Evolutionary conservation across 345 rosid genomes (phyloP), one percentile per base, ranked within the genome.

Genomic region (Brassica rapa): DNA sequence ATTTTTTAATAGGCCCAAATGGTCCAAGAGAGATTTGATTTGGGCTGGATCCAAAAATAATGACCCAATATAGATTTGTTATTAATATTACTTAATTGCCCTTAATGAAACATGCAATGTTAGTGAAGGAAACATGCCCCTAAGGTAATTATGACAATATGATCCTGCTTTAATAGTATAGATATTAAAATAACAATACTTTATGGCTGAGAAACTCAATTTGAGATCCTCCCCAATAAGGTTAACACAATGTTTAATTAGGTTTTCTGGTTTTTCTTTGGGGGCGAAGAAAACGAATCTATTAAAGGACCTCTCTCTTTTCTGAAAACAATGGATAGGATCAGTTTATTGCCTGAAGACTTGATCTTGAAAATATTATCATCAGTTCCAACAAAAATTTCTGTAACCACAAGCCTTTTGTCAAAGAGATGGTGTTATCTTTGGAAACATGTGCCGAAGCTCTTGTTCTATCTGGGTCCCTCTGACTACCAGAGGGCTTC

Each of bases 311-410:
- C 53, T 43, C 53, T 1, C 46, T 30, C 14, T 3, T 12, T 43
- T 43, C 53, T 43, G 53, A 43, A 43, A 43, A 2, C 76, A 24
- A 63, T 73, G 77, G 77, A 61, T 63, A 73, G 23, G 62, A 19
- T 63, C 6, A 73, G 51, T 73, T 11, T 49, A 21, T 11, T 73
- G 62, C 9, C 77, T 63, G 70, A 73, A 46, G 33, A 73, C 5
- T 49, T 73, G 33, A 3, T 65, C 16, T 7, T 65, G 7, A 53
- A 66, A 35, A 74, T 74, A 23, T 3, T 74, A 29, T 73, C 49
- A 1, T 57, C 25, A 1, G 6, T 10, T 73, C 41, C 23, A 73
- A 11, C 77, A 6, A 46, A 51, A 51, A 1, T 14, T 51, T 19
- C 16, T 4, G 56, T 51, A n/a, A 51, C 21, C 56, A 14, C 21